Conservation (phyloP, 352 stramenopile species). For the Globisporangium viniferum region DNA sequence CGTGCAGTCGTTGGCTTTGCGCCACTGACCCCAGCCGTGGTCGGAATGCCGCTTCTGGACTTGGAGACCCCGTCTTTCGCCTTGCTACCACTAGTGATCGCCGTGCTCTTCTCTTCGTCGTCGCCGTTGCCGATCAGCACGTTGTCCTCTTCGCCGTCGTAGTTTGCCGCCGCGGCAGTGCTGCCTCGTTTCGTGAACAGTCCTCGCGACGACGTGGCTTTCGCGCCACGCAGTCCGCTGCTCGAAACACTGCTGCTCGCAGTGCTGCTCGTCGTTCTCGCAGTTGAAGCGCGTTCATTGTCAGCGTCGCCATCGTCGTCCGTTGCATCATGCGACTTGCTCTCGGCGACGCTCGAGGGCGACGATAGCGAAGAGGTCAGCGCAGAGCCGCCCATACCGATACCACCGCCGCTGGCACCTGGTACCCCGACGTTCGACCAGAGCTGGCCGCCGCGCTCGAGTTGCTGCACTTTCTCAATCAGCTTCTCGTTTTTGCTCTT, state of each 20-base stretch:
- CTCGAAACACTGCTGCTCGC: constrained; percentile 1
- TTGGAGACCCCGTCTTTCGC: constrained; percentile 10
- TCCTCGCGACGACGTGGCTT: constrained; percentile 44
- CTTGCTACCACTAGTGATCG: not conserved
- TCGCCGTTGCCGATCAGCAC: constrained; percentile 56
- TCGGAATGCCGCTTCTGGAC: constrained; percentile 10
- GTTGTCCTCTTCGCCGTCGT: constrained; percentile 57
- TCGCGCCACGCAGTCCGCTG: constrained; percentile 18
- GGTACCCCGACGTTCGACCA: constrained; percentile 46
- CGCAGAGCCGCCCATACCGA: not conserved
- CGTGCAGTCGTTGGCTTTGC: not conserved
- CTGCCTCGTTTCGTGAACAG: constrained; percentile 51
- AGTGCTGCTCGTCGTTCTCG: not conserved
- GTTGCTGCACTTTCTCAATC: constrained; percentile 60
- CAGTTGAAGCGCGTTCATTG: constrained; percentile 1
- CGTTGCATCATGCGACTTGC: constrained; percentile 5
- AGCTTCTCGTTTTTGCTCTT: constrained; percentile 78
- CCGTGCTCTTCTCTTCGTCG: constrained; percentile 24
- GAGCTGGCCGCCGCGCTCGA: constrained; percentile 61
- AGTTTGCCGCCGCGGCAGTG: constrained; percentile 18
- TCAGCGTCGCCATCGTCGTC: constrained; percentile 17
- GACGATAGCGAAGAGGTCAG: not conserved
- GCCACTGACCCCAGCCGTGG: not conserved
- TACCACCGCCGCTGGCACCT: not conserved
- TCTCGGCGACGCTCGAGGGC: constrained; percentile 1